Evolutionary conservation across 495 filamentous ascomycete species (phyloP).

Genomic region (Tuber brumale): DNA sequence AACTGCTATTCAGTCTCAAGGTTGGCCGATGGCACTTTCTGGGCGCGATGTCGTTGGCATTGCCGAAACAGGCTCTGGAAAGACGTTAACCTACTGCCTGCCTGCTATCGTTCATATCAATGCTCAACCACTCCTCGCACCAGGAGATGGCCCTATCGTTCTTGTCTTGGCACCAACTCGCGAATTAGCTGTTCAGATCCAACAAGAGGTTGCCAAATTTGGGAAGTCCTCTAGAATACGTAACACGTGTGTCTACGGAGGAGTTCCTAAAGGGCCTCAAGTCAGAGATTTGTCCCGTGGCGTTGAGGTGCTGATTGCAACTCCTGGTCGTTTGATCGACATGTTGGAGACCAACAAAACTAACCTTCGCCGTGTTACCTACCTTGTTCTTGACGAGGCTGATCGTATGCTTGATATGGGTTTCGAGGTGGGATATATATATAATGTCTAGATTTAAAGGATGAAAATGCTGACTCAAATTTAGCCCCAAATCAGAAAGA

Average conservation of each 20-base stretch:
- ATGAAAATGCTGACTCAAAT: conserved; percentile 40
- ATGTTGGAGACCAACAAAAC: conserved; percentile 98
- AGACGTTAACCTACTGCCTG: conserved; percentile 97
- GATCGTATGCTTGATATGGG: conserved; percentile 91
- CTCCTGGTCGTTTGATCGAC: conserved; percentile 93
- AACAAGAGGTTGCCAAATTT: conserved; percentile 90
- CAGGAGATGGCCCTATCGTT: conserved; percentile 94
- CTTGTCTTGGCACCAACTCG: conserved; percentile 91
- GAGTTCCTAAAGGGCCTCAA: conserved; percentile 93
- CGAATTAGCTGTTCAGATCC: conserved; percentile 96
- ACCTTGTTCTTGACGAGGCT: conserved; percentile 82
- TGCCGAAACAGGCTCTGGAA: conserved; percentile 97
- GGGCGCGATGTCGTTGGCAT: conserved; percentile 99
- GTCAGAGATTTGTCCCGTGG: conserved; percentile 86
- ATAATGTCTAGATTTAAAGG: conserved; percentile 70
- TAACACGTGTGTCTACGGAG: conserved; percentile 98
- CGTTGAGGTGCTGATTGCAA: conserved; percentile 90
- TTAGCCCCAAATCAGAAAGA: conserved; percentile 40
- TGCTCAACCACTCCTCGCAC: conserved; percentile 93
- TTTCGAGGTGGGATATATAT: conserved; percentile 54
- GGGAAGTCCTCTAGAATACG: conserved; percentile 96
- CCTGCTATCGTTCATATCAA: conserved; percentile 99
- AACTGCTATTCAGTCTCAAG: conserved; percentile 94
- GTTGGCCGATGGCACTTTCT: conserved; percentile 98
- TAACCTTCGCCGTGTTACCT: conserved; percentile 95